These are phyloP conservation scores for Pugionium cornutum DNA, from an alignment of 345 rosid genomes.

Conservation along the genomic window DNA sequence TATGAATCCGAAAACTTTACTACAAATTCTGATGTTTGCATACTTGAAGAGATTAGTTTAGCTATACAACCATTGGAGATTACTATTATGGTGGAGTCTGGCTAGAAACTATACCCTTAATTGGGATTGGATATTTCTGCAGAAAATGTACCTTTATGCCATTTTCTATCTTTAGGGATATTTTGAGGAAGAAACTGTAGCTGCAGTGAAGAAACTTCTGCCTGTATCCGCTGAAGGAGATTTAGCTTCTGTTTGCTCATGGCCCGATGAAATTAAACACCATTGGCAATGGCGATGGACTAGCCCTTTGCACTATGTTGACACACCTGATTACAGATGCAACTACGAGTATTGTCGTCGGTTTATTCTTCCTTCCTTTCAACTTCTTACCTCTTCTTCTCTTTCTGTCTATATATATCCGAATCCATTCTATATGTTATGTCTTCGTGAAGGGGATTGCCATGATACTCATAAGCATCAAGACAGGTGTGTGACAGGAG, in stretches of 20 bases:
- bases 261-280: conserved; percentile 76
- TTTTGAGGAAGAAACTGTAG: conserved; percentile 64
- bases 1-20: neutral
- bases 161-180: conserved; percentile 49
- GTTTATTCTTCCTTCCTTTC: conserved; percentile 36
- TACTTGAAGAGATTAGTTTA: conserved; percentile 8
- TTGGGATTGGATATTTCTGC: neutral
- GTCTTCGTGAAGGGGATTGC: conserved; percentile 71
- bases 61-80: conserved; percentile 14
- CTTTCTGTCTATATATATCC: neutral
- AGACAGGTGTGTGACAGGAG: conserved; percentile 79
- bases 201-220: conserved; percentile 64
- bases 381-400: neutral
- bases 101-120: neutral
- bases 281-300: conserved; percentile 68
- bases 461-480: conserved; percentile 65
- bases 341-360: conserved; percentile 77
- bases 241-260: conserved; percentile 84
- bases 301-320: conserved; percentile 81
- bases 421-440: neutral
- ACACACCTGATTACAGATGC: conserved; percentile 91
- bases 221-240: conserved; percentile 84
- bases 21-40: neutral
- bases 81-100: neutral
- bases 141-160: conserved; percentile 4